phyloP scores from a whole-genome alignment of 2,329 filamentous ascomycete genomes.

The Alternaria alternata region DNA sequence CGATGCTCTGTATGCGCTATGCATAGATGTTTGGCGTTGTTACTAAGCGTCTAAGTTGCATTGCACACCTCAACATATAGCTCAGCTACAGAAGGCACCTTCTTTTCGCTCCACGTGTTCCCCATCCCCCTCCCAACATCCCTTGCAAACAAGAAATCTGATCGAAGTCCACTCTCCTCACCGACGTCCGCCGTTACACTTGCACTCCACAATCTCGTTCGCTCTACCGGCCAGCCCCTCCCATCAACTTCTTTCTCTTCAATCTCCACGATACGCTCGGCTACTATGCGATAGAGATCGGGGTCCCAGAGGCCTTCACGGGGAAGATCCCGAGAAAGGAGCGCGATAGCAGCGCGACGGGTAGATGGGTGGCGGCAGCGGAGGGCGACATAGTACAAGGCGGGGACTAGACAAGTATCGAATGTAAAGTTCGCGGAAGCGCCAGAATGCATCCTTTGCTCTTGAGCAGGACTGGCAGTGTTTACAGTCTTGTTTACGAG shows the following conservation, averaged over 20 bases:
- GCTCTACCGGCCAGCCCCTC: background rate
- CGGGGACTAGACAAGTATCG: background rate
- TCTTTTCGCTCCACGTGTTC: background rate
- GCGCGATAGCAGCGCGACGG: background rate
- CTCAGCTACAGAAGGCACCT: background rate
- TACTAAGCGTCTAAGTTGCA: background rate
- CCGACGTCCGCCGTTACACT: background rate
- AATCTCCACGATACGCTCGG: background rate
- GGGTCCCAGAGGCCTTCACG: background rate
- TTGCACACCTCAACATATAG: background rate
- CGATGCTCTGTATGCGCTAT: background rate
- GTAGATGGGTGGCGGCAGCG: background rate
- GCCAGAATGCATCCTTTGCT: too few species aligned
- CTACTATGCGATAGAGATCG: accelerated
- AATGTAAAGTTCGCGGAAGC: background rate
- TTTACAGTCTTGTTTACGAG: background rate
- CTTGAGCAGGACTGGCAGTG: too few species aligned
- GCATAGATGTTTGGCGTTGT: background rate
- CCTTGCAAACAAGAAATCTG: background rate
- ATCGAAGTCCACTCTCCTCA: background rate
- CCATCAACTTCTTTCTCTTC: background rate
- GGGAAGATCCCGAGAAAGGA: background rate
- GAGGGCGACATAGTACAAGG: background rate
- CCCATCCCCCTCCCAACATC: background rate
- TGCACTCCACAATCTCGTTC: background rate